Percentiles rank a stretch among this genome's conserved stretches.
Evolutionary conservation across 805 yeast genomes (phyloP).

Genomic region (Citeromyces matritensis): DNA sequence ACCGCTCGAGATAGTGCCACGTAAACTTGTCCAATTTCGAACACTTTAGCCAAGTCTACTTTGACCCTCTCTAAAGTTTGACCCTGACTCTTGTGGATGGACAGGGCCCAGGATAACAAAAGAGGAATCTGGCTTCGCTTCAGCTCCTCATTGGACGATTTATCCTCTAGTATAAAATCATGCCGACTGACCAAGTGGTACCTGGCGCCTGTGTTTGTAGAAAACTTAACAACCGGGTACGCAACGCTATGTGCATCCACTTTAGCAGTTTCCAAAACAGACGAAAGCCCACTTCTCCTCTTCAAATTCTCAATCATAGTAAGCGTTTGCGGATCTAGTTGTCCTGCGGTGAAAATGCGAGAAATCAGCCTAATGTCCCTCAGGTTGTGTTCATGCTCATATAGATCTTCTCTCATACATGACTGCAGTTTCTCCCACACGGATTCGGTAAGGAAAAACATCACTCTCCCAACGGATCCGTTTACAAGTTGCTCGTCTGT

Average conservation of each 20-base stretch:
- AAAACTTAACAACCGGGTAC: slow-evolving; percentile 2
- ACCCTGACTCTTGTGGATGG: slow-evolving; percentile 94
- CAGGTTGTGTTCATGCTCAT: slow-evolving; percentile 9
- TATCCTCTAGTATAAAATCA: slow-evolving; percentile 1
- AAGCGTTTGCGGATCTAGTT: background rate
- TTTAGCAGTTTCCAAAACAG: background rate
- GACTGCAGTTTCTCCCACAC: slow-evolving; percentile 1
- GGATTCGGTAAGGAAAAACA: slow-evolving; percentile 20
- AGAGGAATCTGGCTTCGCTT: slow-evolving; percentile 52
- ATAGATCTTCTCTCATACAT: background rate
- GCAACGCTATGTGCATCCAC: too few species aligned
- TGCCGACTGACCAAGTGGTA: slow-evolving; percentile 1
- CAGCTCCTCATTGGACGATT: background rate
- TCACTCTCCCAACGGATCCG: slow-evolving; percentile 62
- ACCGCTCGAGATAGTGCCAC: slow-evolving; percentile 91
- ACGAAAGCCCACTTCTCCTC: background rate
- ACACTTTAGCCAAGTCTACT: slow-evolving; percentile 63
- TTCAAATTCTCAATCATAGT: background rate
- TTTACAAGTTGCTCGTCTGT: slow-evolving; percentile 60
- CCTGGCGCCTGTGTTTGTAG: background rate
- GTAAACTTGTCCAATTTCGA: slow-evolving; percentile 91
- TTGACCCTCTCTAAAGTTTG: slow-evolving; percentile 65
- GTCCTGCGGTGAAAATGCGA: slow-evolving; percentile 1
- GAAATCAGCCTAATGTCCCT: slow-evolving; percentile 5
- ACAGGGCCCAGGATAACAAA: slow-evolving; percentile 90